Evolutionary conservation across 805 yeast genomes (phyloP).

Genomic region (Candida krabiensis): DNA sequence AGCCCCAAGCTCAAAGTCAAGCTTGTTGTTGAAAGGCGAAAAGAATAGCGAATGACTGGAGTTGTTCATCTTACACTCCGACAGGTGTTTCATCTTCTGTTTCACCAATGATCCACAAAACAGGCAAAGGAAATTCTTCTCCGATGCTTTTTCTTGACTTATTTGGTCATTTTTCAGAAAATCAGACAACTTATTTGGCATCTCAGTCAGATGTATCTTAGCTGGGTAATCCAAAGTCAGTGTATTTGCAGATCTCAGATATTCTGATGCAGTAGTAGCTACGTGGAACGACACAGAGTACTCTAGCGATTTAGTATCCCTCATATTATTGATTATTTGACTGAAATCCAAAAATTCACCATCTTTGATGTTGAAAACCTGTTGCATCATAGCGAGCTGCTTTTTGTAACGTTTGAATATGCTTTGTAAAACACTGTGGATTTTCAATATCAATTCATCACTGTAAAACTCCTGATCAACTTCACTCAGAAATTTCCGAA

Average conservation of each 20-base stretch:
- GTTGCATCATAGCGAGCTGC: constrained; percentile 32
- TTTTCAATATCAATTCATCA: constrained; percentile 37
- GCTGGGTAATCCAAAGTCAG: constrained; percentile 30
- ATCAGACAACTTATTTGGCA: constrained; percentile 38
- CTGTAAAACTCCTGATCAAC: constrained; percentile 33
- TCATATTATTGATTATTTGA: constrained; percentile 17
- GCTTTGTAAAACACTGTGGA: constrained; percentile 37
- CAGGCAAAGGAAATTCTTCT: constrained; percentile 22
- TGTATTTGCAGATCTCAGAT: constrained; percentile 30
- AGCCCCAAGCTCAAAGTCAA: constrained; percentile 18
- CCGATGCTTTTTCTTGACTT: constrained; percentile 26
- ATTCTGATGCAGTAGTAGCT: constrained; percentile 8
- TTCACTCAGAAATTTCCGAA: constrained; percentile 20
- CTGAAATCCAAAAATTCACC: constrained; percentile 25
- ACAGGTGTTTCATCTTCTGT: constrained; percentile 16
- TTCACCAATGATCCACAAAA: constrained; percentile 26
- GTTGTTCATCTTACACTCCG: constrained; percentile 21
- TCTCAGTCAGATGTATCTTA: constrained; percentile 24
- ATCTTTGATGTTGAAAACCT: constrained; percentile 27
- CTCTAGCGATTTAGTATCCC: constrained; percentile 15
- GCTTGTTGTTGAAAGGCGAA: constrained; percentile 28
- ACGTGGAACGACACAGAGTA: constrained; percentile 20
- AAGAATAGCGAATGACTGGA: constrained; percentile 24
- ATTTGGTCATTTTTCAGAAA: constrained; percentile 48
- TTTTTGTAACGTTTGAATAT: constrained; percentile 31